Evolutionary conservation across 352 stramenopile genomes (phyloP).

Genomic region (Phytophthora syringae): DNA sequence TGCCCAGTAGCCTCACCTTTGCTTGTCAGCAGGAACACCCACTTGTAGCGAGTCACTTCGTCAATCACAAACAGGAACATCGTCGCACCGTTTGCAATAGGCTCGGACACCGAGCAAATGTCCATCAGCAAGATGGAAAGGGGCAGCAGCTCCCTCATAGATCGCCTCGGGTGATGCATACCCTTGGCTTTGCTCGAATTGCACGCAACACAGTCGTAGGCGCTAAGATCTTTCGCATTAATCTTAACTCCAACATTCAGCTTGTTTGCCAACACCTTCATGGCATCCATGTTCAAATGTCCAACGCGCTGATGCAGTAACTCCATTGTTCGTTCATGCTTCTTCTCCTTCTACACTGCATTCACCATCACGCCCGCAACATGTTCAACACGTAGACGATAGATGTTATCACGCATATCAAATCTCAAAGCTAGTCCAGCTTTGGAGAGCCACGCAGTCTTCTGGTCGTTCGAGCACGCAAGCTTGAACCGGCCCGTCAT

Average conservation of each 20-base stretch:
- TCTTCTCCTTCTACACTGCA: too few relatives aligned
- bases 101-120: not conserved
- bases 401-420: too few relatives aligned
- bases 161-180: not conserved
- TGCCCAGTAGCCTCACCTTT: not conserved
- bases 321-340: too few relatives aligned
- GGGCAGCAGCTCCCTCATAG: not conserved
- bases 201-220: not conserved
- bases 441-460: too few relatives aligned
- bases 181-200: not conserved
- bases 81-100: not conserved
- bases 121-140: not conserved
- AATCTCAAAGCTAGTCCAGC: too few relatives aligned
- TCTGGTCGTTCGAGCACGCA: too few relatives aligned
- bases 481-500: too few relatives aligned
- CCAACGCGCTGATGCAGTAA: not conserved
- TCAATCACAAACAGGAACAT: not conserved
- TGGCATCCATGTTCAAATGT: not conserved
- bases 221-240: not conserved
- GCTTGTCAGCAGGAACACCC: not conserved
- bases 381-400: too few relatives aligned
- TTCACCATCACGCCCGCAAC: too few relatives aligned
- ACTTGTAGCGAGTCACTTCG: constrained; percentile 1
- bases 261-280: not conserved
- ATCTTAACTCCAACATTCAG: not conserved